A percentile compares a stretch with the other conserved stretches of the same genome.
These are phyloP conservation scores for Monosporascus sp. DNA, from an alignment of 2,329 filamentous ascomycete species.

Conservation along the genomic window DNA sequence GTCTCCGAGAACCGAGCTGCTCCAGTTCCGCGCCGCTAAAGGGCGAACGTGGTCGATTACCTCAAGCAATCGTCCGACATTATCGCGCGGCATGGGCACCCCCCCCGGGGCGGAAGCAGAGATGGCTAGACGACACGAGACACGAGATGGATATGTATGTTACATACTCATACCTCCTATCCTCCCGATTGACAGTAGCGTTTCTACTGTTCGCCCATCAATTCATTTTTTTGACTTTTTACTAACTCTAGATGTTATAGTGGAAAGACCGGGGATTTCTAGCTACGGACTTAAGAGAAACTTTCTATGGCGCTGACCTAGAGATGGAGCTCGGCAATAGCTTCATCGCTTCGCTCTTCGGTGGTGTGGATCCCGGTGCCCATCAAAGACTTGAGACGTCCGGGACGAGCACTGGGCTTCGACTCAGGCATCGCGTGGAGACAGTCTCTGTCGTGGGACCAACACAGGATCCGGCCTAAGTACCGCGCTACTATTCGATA, in stretches of 20 bases:
- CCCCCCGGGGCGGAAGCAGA: constrained; percentile 6
- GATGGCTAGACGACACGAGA: constrained; percentile 17
- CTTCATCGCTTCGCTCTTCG: constrained; percentile 29
- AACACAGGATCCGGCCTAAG: constrained; percentile 25
- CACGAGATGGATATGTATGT: constrained; percentile 7
- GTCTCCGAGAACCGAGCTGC: constrained; percentile 10
- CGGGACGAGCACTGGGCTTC: constrained; percentile 16
- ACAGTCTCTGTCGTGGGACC: constrained; percentile 27
- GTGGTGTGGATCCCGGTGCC: constrained; percentile 29
- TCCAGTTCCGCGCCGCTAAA: neutral
- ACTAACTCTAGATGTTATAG: constrained; percentile 14
- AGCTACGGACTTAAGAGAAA: constrained; percentile 22
- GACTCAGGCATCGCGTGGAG: constrained; percentile 26
- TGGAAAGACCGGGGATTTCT: constrained; percentile 27
- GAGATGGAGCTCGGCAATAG: constrained; percentile 32
- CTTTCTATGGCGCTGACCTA: constrained; percentile 29
- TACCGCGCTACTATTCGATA: constrained; percentile 29
- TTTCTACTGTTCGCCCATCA: neutral
- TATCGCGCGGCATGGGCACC: constrained; percentile 19
- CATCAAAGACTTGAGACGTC: constrained; percentile 9
- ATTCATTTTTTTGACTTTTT: no score
- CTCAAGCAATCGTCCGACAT: constrained; percentile 21
- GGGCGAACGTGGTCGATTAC: constrained; percentile 1
- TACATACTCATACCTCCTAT: neutral
- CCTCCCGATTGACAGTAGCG: neutral